A percentile compares a stretch with the other conserved stretches of the same genome.
Evolutionary conservation across 352 stramenopile genomes (phyloP).

Genomic region (Globisporangium paroecandrum): DNA sequence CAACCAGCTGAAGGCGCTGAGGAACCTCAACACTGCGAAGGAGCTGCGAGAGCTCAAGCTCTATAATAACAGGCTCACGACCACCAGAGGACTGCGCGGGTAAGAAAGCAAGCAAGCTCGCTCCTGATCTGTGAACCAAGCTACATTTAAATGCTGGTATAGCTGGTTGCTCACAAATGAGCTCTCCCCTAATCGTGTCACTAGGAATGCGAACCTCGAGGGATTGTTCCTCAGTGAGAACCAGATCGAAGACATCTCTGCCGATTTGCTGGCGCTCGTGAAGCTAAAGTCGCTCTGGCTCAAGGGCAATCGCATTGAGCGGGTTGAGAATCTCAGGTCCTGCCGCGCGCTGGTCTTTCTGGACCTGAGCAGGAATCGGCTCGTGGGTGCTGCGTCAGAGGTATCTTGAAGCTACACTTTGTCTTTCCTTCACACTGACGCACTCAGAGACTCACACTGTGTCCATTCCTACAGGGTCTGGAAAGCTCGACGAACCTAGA

Average conservation of each 20-base stretch:
- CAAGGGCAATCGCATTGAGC: slow-evolving; percentile 57
- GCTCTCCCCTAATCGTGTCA: slow-evolving; percentile 5
- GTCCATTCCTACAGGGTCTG: slow-evolving; percentile 31
- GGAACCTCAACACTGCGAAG: slow-evolving; percentile 57
- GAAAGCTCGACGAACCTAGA: slow-evolving; percentile 52
- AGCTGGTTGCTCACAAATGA: background rate
- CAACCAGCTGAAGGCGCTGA: slow-evolving; percentile 54
- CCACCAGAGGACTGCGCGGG: slow-evolving; percentile 45
- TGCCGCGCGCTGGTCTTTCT: slow-evolving; percentile 61
- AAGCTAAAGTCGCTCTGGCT: slow-evolving; percentile 74
- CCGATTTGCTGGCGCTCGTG: slow-evolving; percentile 52
- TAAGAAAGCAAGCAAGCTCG: slow-evolving; percentile 15
- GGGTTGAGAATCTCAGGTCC: slow-evolving; percentile 44
- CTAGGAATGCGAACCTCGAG: slow-evolving; percentile 67
- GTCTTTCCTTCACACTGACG: no score
- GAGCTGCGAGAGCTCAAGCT: slow-evolving; percentile 70
- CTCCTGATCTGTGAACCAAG: no score
- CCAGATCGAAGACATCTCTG: slow-evolving; percentile 54
- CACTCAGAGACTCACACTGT: background rate
- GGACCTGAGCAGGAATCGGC: slow-evolving; percentile 62
- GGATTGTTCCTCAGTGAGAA: slow-evolving; percentile 70
- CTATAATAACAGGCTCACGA: slow-evolving; percentile 80
- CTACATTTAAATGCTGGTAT: background rate
- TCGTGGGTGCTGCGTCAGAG: slow-evolving; percentile 39
- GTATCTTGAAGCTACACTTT: slow-evolving; percentile 16